Evolutionary conservation across 2,329 filamentous ascomycete genomes (phyloP).

Genomic region (Fusarium bulbicola): DNA sequence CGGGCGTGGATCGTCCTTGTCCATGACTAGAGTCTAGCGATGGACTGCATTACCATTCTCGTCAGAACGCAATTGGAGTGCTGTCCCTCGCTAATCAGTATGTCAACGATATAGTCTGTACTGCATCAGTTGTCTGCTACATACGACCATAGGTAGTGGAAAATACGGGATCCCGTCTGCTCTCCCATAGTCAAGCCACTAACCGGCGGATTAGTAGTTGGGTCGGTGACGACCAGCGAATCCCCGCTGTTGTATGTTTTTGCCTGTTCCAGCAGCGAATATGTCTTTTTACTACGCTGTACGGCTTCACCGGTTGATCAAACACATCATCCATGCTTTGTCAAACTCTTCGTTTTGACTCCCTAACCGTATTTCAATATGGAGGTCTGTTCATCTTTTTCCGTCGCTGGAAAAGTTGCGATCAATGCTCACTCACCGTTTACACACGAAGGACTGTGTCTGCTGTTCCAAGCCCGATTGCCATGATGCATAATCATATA

Average conservation of each 20-base stretch:
- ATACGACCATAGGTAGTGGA: background rate
- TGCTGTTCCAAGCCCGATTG: background rate
- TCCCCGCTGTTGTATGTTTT: background rate
- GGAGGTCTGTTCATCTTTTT: background rate
- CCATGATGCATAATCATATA: background rate
- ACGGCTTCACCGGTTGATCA: background rate
- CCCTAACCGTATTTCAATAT: no score
- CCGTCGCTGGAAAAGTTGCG: background rate
- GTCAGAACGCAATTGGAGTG: no score
- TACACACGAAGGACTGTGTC: no score
- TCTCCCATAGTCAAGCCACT: background rate
- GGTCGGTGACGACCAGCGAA: background rate
- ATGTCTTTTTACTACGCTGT: rapidly evolving
- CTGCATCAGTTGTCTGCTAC: rapidly evolving
- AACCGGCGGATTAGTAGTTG: background rate
- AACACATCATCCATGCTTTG: background rate
- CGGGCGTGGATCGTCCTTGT: no score
- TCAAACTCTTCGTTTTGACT: rapidly evolving
- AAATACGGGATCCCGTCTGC: background rate
- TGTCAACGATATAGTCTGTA: rapidly evolving
- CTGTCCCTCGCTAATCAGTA: no score
- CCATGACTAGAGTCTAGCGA: no score
- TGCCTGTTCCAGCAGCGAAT: rapidly evolving
- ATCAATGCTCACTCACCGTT: no score
- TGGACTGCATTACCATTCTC: no score